These are phyloP conservation scores for Quillaja saponaria DNA, from an alignment of 306 rosid genomes.

Conservation along the genomic window DNA sequence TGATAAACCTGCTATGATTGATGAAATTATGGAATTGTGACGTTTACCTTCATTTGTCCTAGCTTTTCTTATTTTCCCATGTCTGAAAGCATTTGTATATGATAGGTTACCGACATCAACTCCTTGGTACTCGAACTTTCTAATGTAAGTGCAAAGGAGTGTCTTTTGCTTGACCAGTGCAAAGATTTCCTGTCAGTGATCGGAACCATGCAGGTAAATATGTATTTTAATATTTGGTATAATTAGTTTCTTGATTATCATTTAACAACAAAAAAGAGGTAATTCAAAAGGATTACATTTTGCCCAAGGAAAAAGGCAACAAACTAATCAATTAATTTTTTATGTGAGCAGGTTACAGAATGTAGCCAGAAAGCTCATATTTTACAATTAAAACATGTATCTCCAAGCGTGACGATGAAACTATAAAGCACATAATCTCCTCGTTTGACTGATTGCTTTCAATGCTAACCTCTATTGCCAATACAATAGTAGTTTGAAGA, in stretches of 20 bases:
- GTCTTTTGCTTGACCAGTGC: slow-evolving; percentile 75
- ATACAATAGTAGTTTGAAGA: background rate
- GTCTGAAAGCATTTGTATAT: slow-evolving; percentile 37
- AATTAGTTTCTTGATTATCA: slow-evolving; percentile 22
- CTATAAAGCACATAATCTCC: slow-evolving; percentile 38
- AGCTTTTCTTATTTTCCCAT: slow-evolving; percentile 1
- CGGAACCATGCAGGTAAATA: slow-evolving; percentile 70
- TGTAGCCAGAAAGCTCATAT: slow-evolving; percentile 74
- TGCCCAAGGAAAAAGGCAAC: background rate
- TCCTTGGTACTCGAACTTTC: slow-evolving; percentile 64
- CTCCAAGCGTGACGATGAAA: slow-evolving; percentile 43
- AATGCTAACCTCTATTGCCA: slow-evolving; percentile 47
- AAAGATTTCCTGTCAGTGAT: slow-evolving; percentile 62
- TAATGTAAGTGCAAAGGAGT: slow-evolving; percentile 68
- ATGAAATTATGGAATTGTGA: background rate
- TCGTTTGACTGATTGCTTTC: slow-evolving; percentile 38
- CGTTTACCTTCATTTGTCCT: background rate
- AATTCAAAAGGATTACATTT: background rate
- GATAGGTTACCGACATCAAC: slow-evolving; percentile 73
- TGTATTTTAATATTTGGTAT: background rate
- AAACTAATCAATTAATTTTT: slow-evolving; percentile 13
- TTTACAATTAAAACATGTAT: slow-evolving; percentile 55
- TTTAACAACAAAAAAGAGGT: slow-evolving; percentile 1
- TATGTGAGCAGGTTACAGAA: slow-evolving; percentile 68
- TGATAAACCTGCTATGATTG: background rate